These are phyloP conservation scores for Parietaria judaica DNA, from an alignment of 306 rosid species.

Conservation along the genomic window DNA sequence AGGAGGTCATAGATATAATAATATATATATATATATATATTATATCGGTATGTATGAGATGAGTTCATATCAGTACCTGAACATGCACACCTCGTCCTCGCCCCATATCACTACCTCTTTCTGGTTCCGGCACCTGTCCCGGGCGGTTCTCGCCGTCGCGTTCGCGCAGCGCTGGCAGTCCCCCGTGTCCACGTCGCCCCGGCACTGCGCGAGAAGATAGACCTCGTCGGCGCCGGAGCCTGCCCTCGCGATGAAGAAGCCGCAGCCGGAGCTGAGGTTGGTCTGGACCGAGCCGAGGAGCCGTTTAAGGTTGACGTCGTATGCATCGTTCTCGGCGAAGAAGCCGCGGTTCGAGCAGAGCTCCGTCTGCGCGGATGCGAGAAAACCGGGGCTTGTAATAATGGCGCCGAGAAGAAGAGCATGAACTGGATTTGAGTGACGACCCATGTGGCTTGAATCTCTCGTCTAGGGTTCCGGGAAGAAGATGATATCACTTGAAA, in stretches of 20 bases:
- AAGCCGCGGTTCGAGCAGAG: not conserved
- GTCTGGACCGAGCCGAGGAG: conserved; percentile 6
- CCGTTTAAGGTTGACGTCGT: conserved; percentile 3
- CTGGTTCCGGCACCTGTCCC: not conserved
- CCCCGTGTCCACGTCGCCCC: conserved; percentile 4
- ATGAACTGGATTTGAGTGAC: not conserved
- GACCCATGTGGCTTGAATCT: not conserved
- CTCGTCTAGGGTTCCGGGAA: no score
- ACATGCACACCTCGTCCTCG: not conserved
- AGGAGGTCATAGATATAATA: no score
- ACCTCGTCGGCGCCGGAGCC: conserved; percentile 1
- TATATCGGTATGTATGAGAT: no score
- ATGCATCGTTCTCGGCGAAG: not conserved
- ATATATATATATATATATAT: no score
- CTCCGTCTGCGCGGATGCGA: not conserved
- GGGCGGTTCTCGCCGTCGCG: not conserved
- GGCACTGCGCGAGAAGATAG: conserved; percentile 1
- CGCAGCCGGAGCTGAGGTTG: not conserved
- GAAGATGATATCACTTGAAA: no score
- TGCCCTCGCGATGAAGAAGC: not conserved
- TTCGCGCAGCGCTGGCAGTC: not conserved
- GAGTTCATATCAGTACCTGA: not conserved
- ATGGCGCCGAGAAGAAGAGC: not conserved
- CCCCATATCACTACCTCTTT: not conserved
- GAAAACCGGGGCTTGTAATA: not conserved